Conservation (phyloP, 441 rosid genomes). For the Metrosideros polymorpha region DNA sequence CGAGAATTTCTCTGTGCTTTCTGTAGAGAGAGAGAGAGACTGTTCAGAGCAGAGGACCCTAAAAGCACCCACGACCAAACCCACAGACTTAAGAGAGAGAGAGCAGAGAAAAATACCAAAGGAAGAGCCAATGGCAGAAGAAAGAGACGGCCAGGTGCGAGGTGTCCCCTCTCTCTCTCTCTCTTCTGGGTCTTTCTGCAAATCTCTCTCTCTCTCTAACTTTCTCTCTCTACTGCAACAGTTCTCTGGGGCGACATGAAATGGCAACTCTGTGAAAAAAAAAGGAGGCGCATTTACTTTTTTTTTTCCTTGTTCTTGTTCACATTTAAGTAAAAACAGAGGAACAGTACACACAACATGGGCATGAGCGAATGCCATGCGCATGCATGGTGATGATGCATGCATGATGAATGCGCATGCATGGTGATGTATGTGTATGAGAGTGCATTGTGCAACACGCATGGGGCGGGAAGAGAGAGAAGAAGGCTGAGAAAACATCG, state of each 20-base stretch:
- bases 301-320: not conserved
- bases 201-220: conserved; percentile 1
- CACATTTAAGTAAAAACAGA: not conserved
- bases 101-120: conserved; percentile 8
- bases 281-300: not conserved
- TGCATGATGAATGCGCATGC: not conserved
- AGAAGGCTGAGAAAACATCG: not conserved
- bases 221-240: not conserved
- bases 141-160: conserved; percentile 1
- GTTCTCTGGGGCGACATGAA: not conserved
- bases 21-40: not conserved
- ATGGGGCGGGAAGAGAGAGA: not conserved
- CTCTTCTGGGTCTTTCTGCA: not conserved
- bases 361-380: not conserved
- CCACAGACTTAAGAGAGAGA: not conserved
- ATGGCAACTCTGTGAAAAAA: not conserved
- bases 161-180: not conserved
- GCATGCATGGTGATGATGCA: not conserved
- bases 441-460: not conserved
- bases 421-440: not conserved
- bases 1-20: conserved; percentile 22
- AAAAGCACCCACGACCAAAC: not conserved
- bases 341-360: not conserved
- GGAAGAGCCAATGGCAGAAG: conserved; percentile 5
- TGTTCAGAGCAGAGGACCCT: too few species aligned